These are phyloP conservation scores for Hordeum vulgare DNA, from an alignment of 176 grass and related monocot genomes.

Conservation along the genomic window MorexV3_pseudomolecules_assembly NC_058519.1:630028397-630028896, in stretches of 20 bases:
- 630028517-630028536: background rate
- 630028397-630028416: conserved; percentile 26
- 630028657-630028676: conserved; percentile 49
- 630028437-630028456: conserved; percentile 44
- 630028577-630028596: conserved; percentile 64
- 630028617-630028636: conserved; percentile 59
- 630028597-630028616: conserved; percentile 61
- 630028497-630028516: conserved; percentile 29
- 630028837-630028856: conserved; percentile 22
- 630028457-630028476: conserved; percentile 41
- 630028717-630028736: background rate
- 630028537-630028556: background rate
- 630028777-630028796: conserved; percentile 89
- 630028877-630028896: conserved; percentile 90
- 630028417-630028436: conserved; percentile 40
- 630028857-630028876: conserved; percentile 85
- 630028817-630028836: conserved; percentile 93
- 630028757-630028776: conserved; percentile 85
- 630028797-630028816: conserved; percentile 96
- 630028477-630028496: conserved; percentile 23
- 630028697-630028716: background rate
- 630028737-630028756: background rate
- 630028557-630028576: background rate
- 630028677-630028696: background rate
- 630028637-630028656: conserved; percentile 60